Conservation (phyloP, 176 grass and related monocot genomes). For the Metroxylon sagu region DNA sequence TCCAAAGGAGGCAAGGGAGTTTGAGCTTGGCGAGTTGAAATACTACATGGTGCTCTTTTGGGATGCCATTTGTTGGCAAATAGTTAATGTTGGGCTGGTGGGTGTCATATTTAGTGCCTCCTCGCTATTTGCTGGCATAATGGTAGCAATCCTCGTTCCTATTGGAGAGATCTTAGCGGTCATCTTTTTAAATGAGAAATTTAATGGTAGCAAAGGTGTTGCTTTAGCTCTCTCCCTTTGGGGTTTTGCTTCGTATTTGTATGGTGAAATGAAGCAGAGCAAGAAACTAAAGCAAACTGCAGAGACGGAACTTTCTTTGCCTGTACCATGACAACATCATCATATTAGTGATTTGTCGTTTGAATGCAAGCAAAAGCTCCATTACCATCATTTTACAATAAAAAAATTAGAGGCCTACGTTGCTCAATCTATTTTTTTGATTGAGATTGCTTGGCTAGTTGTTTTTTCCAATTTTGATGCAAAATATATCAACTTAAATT, state of each 20-base stretch:
- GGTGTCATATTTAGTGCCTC: constrained; percentile 58
- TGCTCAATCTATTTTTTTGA: too few species aligned
- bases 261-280: constrained; percentile 54
- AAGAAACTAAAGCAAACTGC: constrained; percentile 16
- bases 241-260: constrained; percentile 73
- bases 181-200: constrained; percentile 74
- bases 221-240: constrained; percentile 53
- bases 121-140: constrained; percentile 55
- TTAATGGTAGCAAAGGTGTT: constrained; percentile 50
- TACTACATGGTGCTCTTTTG: constrained; percentile 53
- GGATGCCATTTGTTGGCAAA: constrained; percentile 54
- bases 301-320: constrained; percentile 4
- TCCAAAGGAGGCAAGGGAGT: constrained; percentile 40
- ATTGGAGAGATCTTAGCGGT: constrained; percentile 47
- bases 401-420: too few species aligned
- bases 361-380: too few species aligned
- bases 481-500: too few species aligned
- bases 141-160: constrained; percentile 48
- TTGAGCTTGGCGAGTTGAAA: constrained; percentile 47
- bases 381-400: too few species aligned
- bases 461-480: too few species aligned
- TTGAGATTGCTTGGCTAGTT: too few species aligned
- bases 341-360: too few species aligned
- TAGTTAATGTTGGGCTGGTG: constrained; percentile 44
- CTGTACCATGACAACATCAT: too few species aligned